Evolutionary conservation across 768 basidiomycete species (phyloP).

Genomic region (Dacryopinax spathularia): DNA sequence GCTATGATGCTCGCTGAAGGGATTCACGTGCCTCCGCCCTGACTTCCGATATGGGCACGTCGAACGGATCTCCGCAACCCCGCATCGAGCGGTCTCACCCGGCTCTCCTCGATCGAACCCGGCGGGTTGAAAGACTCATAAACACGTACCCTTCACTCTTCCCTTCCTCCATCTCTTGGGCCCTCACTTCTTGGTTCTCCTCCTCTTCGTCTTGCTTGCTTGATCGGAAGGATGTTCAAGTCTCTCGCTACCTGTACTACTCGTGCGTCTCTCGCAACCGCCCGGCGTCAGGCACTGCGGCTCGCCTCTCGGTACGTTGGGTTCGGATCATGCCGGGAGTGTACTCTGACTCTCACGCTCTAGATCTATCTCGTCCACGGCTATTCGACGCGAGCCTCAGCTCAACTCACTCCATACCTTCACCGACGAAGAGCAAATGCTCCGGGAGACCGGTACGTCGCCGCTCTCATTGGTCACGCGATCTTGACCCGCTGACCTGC

Average conservation of each 20-base stretch:
- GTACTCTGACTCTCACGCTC: not conserved
- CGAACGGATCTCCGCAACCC: not conserved
- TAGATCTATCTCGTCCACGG: not conserved
- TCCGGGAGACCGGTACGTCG: constrained; percentile 70
- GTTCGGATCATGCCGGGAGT: not conserved
- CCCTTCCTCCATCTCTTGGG: not conserved
- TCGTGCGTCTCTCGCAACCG: not conserved
- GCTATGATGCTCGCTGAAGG: not conserved
- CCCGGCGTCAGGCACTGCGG: not conserved
- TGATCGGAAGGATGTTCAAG: not conserved
- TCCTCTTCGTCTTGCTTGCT: not conserved
- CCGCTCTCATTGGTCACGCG: not conserved
- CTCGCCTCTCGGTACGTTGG: not conserved
- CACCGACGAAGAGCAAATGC: constrained; percentile 89
- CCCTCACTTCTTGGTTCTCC: not conserved
- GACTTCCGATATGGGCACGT: too few species aligned
- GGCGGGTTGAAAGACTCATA: not conserved
- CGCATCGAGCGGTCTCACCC: not conserved
- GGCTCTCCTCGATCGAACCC: not conserved
- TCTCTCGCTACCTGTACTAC: not conserved
- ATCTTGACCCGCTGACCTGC: constrained; percentile 4
- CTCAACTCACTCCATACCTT: constrained; percentile 55
- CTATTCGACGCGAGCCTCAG: not conserved
- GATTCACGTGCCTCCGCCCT: constrained; percentile 2
- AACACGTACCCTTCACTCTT: not conserved